Evolutionary conservation across 2,329 filamentous ascomycete species (phyloP), one percentile per base, ranked within the genome.

Genomic region (Nannizziopsis arthrosporioides): DNA sequence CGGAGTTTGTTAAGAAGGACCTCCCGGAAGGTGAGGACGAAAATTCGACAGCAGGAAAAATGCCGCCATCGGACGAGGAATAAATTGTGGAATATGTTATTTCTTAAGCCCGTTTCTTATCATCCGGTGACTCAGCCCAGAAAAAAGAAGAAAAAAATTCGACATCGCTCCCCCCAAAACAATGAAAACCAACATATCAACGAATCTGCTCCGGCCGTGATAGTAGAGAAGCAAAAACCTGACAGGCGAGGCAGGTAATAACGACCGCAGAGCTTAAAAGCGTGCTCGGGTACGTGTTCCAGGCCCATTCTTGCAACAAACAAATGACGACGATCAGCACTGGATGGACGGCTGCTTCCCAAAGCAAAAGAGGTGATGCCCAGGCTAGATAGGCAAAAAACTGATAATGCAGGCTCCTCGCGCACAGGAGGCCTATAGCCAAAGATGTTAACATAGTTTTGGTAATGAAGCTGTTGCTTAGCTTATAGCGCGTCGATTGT

Each of bases 321-420:
- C 85, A 94, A 8, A 89, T 66, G 3, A 67, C 68, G 59, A 82
- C 82, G 56, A 87, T 77, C 30, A 83, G 59, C 9, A 82, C 61
- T 0, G 84, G 82, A 57, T 83, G 80, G 51, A 81, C 69, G 1
- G 82, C 81, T 48, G 81, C 78, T 59, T 79, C 78, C 87, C 88
- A 95, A 45, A 94, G 75, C 53, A 95, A 72, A 63, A 85, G 93
- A 0, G 89, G 89, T 5, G 85, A 86, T 11, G 84, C 77, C 89
- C 89, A 95, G 22, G 84, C 85, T 51, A 94, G 76, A 72, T 93
- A 94, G 40, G 85, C 80, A 67, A 88, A 95, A 72, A 95, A 95
- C 61, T 95, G 89, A 72, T 94, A 95, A 70, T 95, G 89, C 57
- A 95, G 75, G 48, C 84, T 90, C 50, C 89, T 76, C 19, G 89